Conservation (phyloP, 176 grass and related monocot genomes). For the Saccharum spontaneum region DNA sequence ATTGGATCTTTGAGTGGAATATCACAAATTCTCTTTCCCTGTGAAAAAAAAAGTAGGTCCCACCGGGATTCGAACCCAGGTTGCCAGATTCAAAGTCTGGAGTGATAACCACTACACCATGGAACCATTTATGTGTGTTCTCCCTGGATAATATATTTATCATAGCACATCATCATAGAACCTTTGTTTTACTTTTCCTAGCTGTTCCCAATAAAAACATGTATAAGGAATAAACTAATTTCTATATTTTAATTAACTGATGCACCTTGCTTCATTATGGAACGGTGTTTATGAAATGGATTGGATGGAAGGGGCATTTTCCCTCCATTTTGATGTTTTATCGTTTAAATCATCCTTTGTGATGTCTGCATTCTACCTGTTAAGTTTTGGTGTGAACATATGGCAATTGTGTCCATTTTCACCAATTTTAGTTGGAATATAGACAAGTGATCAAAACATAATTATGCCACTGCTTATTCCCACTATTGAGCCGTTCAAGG, state of each 20-base stretch:
- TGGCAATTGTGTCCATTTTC: not conserved
- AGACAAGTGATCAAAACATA: not conserved
- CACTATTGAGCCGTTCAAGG: not conserved
- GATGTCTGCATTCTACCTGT: not conserved
- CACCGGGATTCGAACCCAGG: constrained; percentile 84
- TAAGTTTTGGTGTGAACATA: not conserved
- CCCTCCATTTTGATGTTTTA: not conserved
- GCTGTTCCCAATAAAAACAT: not conserved
- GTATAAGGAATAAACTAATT: no score
- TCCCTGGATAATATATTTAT: not conserved
- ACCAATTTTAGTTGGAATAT: not conserved
- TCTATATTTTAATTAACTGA: not conserved
- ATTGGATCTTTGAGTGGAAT: not conserved
- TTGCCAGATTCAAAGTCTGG: constrained; percentile 90
- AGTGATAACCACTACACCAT: constrained; percentile 97
- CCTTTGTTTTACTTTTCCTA: not conserved
- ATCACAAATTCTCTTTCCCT: not conserved
- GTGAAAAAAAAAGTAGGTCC: constrained; percentile 28
- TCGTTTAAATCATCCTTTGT: not conserved
- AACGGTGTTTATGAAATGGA: not conserved
- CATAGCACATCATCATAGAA: not conserved
- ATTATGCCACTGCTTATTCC: not conserved
- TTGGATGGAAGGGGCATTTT: not conserved
- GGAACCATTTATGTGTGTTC: constrained; percentile 33
- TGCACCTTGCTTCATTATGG: not conserved